Base-by-base conservation (phyloP, 2,329 filamentous ascomycete species). In the Aspergillus aculeatinus region DNA sequence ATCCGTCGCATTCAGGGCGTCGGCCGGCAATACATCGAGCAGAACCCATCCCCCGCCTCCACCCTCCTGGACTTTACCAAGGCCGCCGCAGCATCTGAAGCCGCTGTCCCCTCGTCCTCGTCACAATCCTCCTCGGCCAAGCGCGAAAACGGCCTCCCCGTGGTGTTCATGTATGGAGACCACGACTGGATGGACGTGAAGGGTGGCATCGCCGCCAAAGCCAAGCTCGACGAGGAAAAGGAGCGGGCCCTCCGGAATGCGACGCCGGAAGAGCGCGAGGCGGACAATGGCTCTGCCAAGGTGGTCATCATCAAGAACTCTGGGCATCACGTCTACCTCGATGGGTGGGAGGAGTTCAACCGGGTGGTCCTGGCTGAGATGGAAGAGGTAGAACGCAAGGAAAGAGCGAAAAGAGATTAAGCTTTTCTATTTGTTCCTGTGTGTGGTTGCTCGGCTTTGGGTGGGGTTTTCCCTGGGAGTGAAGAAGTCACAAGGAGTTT, bases 141-240 rank as follows among this genome's bases (percentile, higher is more conserved):
- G 23, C 75, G 80, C 10, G 85, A 87, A 67, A 89, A 83, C 0
- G 92, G 93, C 1, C 82, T 92, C 53, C 94, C 95, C 0, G 81
- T 98, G 33, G 85, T 98, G 9, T 85, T 99, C 73, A 93, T 98
- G 90, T 99, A 99, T 72, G 95, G 95, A 64, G 93, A 98, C 69
- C 88, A 95, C 71, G 95, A 99, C 80, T 99, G 95, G 95, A 99
- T 99, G 95, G 95, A 99, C 67, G 88, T 95, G 9, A 87, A 87
- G 0, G 95, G 93, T 29, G 95, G 95, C 0, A 86, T 88, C 51
- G 92, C 90, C 0, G 88, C 93, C 0, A 86, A 90, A 70, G 86
- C 93, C 76, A 92, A 89, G 74, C 83, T 98, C 12, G 88, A 91
- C 61, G 82, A 88, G 60, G 87, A 89, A 63, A 85, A 84, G 64